Conservation (phyloP, 2,329 filamentous ascomycete species). For the Paradendryphiella salina region DNA sequence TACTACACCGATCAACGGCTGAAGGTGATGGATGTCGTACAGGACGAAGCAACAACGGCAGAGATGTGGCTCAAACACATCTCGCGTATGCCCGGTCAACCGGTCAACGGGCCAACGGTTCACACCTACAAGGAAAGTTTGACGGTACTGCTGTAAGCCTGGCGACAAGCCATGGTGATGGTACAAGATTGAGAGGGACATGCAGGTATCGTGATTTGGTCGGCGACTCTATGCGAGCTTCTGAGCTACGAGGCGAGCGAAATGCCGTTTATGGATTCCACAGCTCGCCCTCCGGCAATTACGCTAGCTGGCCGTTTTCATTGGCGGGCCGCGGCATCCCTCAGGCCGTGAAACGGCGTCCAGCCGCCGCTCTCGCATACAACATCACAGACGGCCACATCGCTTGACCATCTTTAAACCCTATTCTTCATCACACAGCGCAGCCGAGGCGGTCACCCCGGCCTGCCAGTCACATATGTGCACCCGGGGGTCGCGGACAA, state of each 20-base stretch:
- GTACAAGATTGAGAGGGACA: background rate
- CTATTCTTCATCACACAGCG: constrained; percentile 6
- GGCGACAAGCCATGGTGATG: background rate
- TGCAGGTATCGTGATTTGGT: constrained; percentile 4
- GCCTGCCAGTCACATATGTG: constrained; percentile 7
- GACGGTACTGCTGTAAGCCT: constrained; percentile 1
- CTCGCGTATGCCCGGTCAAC: background rate
- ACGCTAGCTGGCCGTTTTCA: constrained; percentile 1
- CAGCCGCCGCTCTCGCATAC: constrained; percentile 2
- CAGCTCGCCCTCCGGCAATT: background rate
- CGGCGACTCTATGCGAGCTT: background rate
- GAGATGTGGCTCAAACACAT: constrained; percentile 2
- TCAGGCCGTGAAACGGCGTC: constrained; percentile 7
- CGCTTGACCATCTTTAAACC: constrained; percentile 2
- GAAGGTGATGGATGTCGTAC: constrained; percentile 5
- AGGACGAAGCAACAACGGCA: constrained; percentile 2
- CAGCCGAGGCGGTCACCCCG: constrained; percentile 5
- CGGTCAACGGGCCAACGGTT: constrained; percentile 3
- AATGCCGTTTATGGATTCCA: background rate
- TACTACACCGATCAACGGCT: constrained; percentile 7
- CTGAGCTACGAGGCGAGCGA: background rate
- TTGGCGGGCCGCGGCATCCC: constrained; percentile 4
- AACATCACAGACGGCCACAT: constrained; percentile 3
- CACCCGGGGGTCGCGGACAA: constrained; percentile 2
- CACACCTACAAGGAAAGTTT: constrained; percentile 2